Evolutionary conservation across 352 stramenopile genomes (phyloP).

Genomic region (Blastocystis sp.): DNA sequence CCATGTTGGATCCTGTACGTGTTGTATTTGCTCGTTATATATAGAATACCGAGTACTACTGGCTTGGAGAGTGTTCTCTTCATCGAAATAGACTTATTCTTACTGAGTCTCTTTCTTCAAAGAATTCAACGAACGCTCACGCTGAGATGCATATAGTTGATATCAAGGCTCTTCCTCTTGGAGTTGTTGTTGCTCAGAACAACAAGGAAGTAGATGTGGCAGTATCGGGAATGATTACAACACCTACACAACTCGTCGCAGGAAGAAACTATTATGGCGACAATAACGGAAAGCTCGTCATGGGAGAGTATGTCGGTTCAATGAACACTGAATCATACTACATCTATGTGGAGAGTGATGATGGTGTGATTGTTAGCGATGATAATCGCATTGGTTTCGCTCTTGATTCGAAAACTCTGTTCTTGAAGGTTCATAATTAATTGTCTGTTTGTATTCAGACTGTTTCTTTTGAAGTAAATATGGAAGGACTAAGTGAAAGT

Average conservation of each 20-base stretch:
- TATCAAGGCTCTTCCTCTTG: slow-evolving; percentile 53
- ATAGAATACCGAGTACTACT: slow-evolving; percentile 64
- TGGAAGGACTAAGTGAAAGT: background rate
- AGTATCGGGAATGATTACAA: slow-evolving; percentile 2
- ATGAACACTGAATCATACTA: slow-evolving; percentile 58
- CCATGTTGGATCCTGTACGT: slow-evolving; percentile 36
- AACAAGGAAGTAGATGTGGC: background rate
- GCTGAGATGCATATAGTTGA: slow-evolving; percentile 30
- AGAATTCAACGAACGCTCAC: background rate
- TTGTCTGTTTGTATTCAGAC: background rate
- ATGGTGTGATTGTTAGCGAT: slow-evolving; percentile 26
- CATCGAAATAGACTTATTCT: slow-evolving; percentile 28
- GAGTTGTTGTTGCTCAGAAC: background rate
- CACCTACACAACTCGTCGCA: background rate
- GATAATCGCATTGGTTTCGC: slow-evolving; percentile 67
- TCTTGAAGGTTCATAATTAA: slow-evolving; percentile 66
- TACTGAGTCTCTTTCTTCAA: slow-evolving; percentile 31
- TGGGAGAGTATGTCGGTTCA: slow-evolving; percentile 62
- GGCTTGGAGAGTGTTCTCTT: slow-evolving; percentile 7
- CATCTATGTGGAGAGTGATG: slow-evolving; percentile 56
- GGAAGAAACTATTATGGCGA: slow-evolving; percentile 61
- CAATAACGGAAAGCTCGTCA: slow-evolving; percentile 16
- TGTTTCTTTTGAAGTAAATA: slow-evolving; percentile 20
- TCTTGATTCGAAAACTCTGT: slow-evolving; percentile 42
- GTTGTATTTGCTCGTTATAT: background rate